Conservation (phyloP, 306 rosid species). For the Clitoria ternatea region DNA sequence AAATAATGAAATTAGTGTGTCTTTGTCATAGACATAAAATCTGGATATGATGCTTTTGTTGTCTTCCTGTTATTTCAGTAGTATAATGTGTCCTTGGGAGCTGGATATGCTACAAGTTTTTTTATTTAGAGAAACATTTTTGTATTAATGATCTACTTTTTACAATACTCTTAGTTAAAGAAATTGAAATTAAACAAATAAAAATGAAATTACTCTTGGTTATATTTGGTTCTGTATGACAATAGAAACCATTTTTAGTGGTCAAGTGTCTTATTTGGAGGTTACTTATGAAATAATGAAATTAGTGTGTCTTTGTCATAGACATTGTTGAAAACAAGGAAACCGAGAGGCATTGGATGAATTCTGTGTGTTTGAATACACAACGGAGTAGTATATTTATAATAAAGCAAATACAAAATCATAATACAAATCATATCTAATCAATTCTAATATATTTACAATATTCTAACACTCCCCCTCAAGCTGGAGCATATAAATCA, state of each 20-base stretch:
- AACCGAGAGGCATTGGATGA: no score
- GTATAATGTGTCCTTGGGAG: slow-evolving; percentile 6
- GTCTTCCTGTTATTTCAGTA: slow-evolving; percentile 20
- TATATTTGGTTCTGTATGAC: background rate
- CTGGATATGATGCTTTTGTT: slow-evolving; percentile 12
- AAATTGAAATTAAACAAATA: background rate
- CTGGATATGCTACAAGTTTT: background rate
- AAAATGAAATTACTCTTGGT: background rate
- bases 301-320: no score
- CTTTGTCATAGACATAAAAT: no score
- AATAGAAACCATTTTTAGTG: background rate
- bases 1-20: no score
- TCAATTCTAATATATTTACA: no score
- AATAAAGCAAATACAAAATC: no score
- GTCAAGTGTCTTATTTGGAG: background rate
- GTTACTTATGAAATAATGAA: background rate
- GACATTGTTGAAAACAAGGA: no score
- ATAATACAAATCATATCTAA: no score
- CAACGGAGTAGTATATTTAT: no score
- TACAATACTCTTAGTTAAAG: background rate
- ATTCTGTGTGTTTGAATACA: no score
- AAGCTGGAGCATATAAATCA: no score
- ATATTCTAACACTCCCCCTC: no score
- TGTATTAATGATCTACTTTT: background rate
- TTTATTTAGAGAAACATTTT: background rate